Conservation (phyloP, 106 monocot genomes). For the Dioscorea dumetorum region DNA sequence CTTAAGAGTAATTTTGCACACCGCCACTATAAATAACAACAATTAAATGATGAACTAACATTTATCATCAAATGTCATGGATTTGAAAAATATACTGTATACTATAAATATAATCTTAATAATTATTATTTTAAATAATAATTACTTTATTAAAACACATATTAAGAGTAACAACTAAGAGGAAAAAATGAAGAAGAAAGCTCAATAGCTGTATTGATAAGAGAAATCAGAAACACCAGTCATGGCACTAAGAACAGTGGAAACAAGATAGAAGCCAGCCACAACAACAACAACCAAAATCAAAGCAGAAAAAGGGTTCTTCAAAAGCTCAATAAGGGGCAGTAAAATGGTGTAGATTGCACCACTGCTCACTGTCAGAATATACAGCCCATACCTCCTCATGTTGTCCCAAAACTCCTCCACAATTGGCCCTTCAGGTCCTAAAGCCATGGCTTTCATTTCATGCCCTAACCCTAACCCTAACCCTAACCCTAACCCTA, state of each 20-base stretch:
- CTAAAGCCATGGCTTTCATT: slow-evolving; percentile 41
- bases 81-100: no score
- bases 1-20: no score
- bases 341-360: slow-evolving; percentile 49
- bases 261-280: slow-evolving; percentile 53
- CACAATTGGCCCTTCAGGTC: slow-evolving; percentile 83
- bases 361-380: slow-evolving; percentile 84
- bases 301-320: slow-evolving; percentile 78
- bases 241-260: slow-evolving; percentile 80
- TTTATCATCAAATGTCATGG: no score
- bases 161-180: no score
- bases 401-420: slow-evolving; percentile 99
- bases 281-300: slow-evolving; percentile 47
- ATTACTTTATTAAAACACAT: no score
- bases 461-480: slow-evolving; percentile 18
- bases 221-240: slow-evolving; percentile 64
- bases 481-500: slow-evolving; percentile 13
- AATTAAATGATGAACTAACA: no score
- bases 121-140: no score
- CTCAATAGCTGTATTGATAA: slow-evolving; percentile 58
- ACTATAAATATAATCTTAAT: no score
- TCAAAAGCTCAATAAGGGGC: slow-evolving; percentile 75
- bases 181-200: neutral
- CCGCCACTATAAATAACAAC: no score
- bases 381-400: slow-evolving; percentile 82